Conservation (phyloP, 2,329 filamentous ascomycete genomes). For the Trichoderma sp. region DNA sequence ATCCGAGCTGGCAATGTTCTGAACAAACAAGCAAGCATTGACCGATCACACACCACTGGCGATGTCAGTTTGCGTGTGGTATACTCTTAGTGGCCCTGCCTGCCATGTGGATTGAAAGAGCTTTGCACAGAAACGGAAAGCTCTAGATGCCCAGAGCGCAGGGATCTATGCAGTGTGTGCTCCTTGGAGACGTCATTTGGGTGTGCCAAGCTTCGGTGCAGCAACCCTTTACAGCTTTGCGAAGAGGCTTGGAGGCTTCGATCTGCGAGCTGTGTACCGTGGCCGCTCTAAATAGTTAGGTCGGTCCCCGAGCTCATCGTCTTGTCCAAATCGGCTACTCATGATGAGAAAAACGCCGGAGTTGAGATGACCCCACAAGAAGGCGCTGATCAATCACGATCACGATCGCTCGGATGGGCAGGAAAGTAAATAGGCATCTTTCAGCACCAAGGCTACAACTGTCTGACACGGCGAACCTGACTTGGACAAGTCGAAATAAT, state of each 20-base stretch:
- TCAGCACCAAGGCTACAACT: not conserved
- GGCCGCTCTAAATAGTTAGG: not conserved
- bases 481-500: slow-evolving; percentile 1
- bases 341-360: slow-evolving; percentile 1
- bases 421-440: slow-evolving; percentile 11
- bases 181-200: slow-evolving; percentile 6
- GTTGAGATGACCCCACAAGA: slow-evolving; percentile 4
- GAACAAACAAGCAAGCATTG: not conserved
- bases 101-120: not conserved
- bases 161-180: not conserved
- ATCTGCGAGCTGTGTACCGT: not conserved
- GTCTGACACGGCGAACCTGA: slow-evolving; percentile 3
- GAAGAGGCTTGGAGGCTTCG: not conserved
- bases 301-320: not conserved
- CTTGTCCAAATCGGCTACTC: slow-evolving; percentile 2
- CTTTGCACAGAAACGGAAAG: slow-evolving; percentile 4
- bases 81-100: not conserved
- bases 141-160: not conserved
- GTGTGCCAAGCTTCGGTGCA: not conserved
- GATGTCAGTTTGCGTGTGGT: not conserved
- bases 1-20: not conserved
- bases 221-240: not conserved
- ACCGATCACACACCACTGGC: not conserved
- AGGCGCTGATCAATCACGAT: slow-evolving; percentile 2
- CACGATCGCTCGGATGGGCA: not conserved